Evolutionary conservation across 306 rosid species (phyloP), one percentile per base, ranked within the genome.

Genomic region (Inga laurina): DNA sequence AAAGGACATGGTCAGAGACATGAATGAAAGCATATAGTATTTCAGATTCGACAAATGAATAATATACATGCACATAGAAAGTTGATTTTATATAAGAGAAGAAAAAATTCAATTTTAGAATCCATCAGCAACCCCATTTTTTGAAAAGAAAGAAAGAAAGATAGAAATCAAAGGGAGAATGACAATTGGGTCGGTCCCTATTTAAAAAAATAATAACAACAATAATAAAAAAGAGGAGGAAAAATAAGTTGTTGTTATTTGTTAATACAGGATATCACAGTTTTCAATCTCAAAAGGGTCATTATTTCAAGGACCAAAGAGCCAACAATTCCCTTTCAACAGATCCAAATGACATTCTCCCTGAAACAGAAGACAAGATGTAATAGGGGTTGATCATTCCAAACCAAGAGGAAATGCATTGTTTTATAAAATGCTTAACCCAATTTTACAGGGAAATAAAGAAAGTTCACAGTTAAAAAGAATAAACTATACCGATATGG

Each of bases 401-500:
- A 56, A 83, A 62, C 37, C 54, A 74, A 43, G 57, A 62, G 62
- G 43, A 48, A 49, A 30, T 62, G 76, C 80, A 84, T 74, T 66
- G 66, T 6, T 74, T 56, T 37, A 32, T 45, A 67, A 34, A 62
- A 32, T 48, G 81, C 82, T 78, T 12, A 73, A 15, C 49, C 8
- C 14, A 24, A 56, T 74, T 51, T 65, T n/a, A 9, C 37, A 32
- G n/a, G 24, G 41, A 46, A 39, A 45, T 14, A 2, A 56, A 72
- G 51, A 3, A 70, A 11, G 78, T 43, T 64, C 18, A 43, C 34
- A 59, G 77, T 22, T 71, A 22, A 43, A 78, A 57, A 64, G 64
- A 15, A 56, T 67, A 72, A 30, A 72, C 39, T 32, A 79, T 89
- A 95, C 98, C 98, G 87, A 81, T 95, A 95, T 19, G 98, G 98